Percentiles rank a stretch among this genome's conserved stretches.
These are phyloP conservation scores for Gloeopeniophorella convolvens DNA, from an alignment of 768 basidiomycete genomes.

Conservation along the genomic window DNA sequence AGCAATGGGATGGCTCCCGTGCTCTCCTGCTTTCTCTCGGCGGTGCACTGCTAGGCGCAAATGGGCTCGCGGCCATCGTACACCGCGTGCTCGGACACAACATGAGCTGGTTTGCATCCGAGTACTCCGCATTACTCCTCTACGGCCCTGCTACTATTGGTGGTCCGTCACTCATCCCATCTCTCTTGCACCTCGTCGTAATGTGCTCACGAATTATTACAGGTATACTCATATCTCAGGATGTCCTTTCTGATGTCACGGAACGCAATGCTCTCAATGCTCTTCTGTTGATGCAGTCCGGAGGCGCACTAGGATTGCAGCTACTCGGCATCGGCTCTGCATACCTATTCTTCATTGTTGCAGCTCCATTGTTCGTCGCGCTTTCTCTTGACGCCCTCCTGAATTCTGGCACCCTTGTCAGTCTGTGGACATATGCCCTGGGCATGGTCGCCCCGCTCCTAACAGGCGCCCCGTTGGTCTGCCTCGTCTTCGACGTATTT, in stretches of 20 bases:
- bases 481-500: conserved; percentile 75
- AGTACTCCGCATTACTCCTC: conserved; percentile 54
- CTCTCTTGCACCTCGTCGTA: not conserved
- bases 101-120: conserved; percentile 83
- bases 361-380: conserved; percentile 48
- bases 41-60: conserved; percentile 57
- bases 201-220: not conserved
- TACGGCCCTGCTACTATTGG: conserved; percentile 72
- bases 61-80: conserved; percentile 69
- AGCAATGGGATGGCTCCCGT: conserved; percentile 38
- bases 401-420: conserved; percentile 34
- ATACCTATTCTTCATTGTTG: conserved; percentile 62
- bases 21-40: conserved; percentile 47
- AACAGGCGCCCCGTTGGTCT: conserved; percentile 49
- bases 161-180: conserved; percentile 38
- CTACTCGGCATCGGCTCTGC: conserved; percentile 66
- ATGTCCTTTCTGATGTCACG: conserved; percentile 41
- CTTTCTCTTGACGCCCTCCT: conserved; percentile 47
- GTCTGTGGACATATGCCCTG: conserved; percentile 57
- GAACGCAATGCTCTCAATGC: conserved; percentile 62
- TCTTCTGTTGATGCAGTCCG: conserved; percentile 52
- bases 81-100: conserved; percentile 49
- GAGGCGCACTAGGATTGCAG: conserved; percentile 55
- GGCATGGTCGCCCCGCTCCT: conserved; percentile 51
- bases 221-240: conserved; percentile 63